Conservation (phyloP, 1,284 basidiomycete genomes). For the Phlebopus sp. region DNA sequence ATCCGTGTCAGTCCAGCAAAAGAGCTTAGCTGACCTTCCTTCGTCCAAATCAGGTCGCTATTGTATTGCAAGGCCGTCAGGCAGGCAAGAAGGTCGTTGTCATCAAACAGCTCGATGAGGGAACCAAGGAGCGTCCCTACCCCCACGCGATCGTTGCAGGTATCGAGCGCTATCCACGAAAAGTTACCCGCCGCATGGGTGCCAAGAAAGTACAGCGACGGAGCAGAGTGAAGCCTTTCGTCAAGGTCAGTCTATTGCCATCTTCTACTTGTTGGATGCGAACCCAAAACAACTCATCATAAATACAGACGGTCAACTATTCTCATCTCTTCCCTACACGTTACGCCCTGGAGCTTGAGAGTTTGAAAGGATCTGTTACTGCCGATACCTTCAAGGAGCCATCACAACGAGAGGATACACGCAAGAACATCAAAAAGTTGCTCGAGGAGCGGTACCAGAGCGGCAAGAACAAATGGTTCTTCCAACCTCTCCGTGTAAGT, state of each 20-base stretch:
- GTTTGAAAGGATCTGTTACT: conserved; percentile 80
- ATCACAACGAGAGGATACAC: conserved; percentile 87
- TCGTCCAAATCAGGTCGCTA: conserved; percentile 64
- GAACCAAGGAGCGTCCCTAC: conserved; percentile 87
- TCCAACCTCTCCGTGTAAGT: conserved; percentile 75
- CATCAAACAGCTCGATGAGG: conserved; percentile 86
- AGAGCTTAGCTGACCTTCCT: conserved; percentile 9
- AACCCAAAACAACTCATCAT: not conserved
- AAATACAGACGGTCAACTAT: conserved; percentile 82
- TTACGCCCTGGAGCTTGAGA: conserved; percentile 92
- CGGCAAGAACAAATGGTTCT: conserved; percentile 97
- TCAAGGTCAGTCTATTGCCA: conserved; percentile 72
- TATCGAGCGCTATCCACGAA: conserved; percentile 93
- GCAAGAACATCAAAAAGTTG: conserved; percentile 94
- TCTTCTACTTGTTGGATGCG: not conserved
- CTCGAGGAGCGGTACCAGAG: conserved; percentile 89
- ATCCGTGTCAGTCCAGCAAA: conserved; percentile 6
- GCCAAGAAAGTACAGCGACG: conserved; percentile 88
- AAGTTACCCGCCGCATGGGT: conserved; percentile 95
- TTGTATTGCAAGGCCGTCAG: conserved; percentile 95
- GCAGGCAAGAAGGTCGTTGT: conserved; percentile 93
- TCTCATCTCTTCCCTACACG: conserved; percentile 97
- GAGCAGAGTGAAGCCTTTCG: conserved; percentile 97
- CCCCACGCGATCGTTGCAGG: conserved; percentile 96
- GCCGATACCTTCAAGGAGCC: conserved; percentile 95